Base-by-base conservation (phyloP, 805 yeast genomes). In the Saturnispora zaruensis region DNA sequence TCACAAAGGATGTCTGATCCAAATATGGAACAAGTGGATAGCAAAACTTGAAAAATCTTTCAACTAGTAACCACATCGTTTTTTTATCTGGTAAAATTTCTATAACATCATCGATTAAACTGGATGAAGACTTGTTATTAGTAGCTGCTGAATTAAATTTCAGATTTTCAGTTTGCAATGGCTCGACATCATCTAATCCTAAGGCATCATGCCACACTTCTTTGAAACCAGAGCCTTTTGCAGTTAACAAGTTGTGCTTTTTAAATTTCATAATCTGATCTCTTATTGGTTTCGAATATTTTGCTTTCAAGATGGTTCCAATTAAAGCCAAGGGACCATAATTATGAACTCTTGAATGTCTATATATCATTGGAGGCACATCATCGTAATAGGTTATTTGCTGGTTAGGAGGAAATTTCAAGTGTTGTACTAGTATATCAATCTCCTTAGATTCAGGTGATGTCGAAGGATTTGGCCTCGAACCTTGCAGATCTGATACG, bases 251-350 rank as follows among this genome's bases (percentile, higher is more conserved):
- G 2, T 18, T 6, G 24, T 54, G 53, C 44, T 53, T 58, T 40
- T 58, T 64, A 32, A 45, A 46, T 18, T 56, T 60, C 20, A 59
- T 24, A 6, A 61, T 53, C 49, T 56, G 56, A 32, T 45, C 46
- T 80, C 65, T 69, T n/a, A 70, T 53, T 2, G 68, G 62, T 16
- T 59, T 56, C 50, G 69, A 41, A 57, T 64, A 65, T 43, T 64
- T 66, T 61, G 80, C 85, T 53, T 70, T 76, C 49, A 70, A 69
- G 48, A 78, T 61, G 24, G 75, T 50, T 0, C 82, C 62, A 4
- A 73, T 55, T 73, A 79, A 74, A 1, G 81, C 61, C 33, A 77
- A 67, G 0, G 83, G 79, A 1, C 83, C 84, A 60, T 70, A 73
- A 55, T 72, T 71, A 51, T 69, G 68, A 30, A 73, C 61, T 41